Base-by-base conservation (phyloP, 257 asterid genomes). In the Salvia hispanica region DNA sequence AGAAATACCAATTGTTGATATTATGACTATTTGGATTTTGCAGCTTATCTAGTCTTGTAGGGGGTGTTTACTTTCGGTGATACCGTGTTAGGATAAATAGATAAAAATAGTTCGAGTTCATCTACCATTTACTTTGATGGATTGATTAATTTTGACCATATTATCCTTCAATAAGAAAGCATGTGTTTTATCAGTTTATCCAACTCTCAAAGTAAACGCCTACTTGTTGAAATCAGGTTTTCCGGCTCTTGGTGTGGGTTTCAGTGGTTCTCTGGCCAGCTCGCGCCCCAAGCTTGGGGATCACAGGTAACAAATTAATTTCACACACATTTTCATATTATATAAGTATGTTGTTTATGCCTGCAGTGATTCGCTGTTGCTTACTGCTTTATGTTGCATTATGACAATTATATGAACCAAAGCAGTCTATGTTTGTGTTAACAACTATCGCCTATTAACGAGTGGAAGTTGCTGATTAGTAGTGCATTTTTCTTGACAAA, bases 231-330 rank as follows among this genome's bases (percentile, higher is more conserved):
- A 18, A 47, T 39, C 80, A 93, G 97, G 95, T 69, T 80, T 64
- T 78, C 85, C 92, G 51, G 95, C 78, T 72, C 79, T 90, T 64
- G 99, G 99, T 40, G 87, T 93, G 72, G 97, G 96, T 70, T 90
- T 90, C 83, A 78, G 88, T 48, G 97, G 99, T 76, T 81, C 99
- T 77, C 81, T 90, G 71, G 85, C 85, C 71, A 86, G 92, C 77
- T 33, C 86, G 62, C 83, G 75, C 1, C 91, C 97, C 50, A 93
- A 93, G 83, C 87, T 70, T 11, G 96, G 99, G 64, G 95, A 90
- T 75, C 99, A 90, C 70, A 90, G 97, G 99, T 88, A 45, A 37
- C 33, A 44, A 47, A 69, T 48, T 52, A 58, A 54, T 65, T 31
- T 25, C 31, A 25, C 66, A 61, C 34, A 37, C 16, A 39, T 73